Base-by-base conservation (phyloP, 208 protist species). In the Crithidia thermophila region DNA sequence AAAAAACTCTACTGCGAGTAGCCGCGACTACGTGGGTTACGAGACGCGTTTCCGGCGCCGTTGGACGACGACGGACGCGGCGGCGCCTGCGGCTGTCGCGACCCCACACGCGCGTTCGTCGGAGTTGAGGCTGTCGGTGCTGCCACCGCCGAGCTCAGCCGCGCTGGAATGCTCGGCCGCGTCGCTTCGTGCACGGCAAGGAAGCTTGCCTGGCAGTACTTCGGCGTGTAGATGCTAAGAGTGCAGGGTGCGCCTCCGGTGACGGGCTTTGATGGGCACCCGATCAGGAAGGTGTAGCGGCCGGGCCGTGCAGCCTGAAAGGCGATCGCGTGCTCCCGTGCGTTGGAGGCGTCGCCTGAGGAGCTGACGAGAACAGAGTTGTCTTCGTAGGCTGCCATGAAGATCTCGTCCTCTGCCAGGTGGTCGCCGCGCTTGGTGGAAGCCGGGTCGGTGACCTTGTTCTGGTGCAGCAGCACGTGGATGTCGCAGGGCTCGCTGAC, bases 381-480 rank as follows among this genome's bases (percentile, higher is more conserved):
- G 25, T 84, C 73, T 28, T 81, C 73, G 67, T 78, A 91, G 10
- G 72, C 84, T 30, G 67, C 57, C 53, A 94, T 82, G 27, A 77
- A 59, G 36, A 92, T 58, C 28, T 75, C 72, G 55, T 88, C 75
- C 67, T 89, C 84, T 4, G 81, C 89, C 11, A 86, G 51, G 23
- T 75, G 56, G 65, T 92, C 89, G 59, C 86, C 78, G 47, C 68
- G 72, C 27, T 61, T 45, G 1, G 50, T 42, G 2, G 72, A 42
- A 0, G 42, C 34, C 20, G 67, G 45, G 46, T 86, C 76, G 5
- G 51, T 76, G 8, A 82, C 45, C 79, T 85, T 88, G n/a, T 81
- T 73, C 60, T 94, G 89, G 14, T 73, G 82, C 14, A 94, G 43
- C 27, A 94, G 65, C 7, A 84, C 67, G 65, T 94, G 89, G 27